Evolutionary conservation across 768 basidiomycete species (phyloP).

Genomic region (Suillus alpinus): DNA sequence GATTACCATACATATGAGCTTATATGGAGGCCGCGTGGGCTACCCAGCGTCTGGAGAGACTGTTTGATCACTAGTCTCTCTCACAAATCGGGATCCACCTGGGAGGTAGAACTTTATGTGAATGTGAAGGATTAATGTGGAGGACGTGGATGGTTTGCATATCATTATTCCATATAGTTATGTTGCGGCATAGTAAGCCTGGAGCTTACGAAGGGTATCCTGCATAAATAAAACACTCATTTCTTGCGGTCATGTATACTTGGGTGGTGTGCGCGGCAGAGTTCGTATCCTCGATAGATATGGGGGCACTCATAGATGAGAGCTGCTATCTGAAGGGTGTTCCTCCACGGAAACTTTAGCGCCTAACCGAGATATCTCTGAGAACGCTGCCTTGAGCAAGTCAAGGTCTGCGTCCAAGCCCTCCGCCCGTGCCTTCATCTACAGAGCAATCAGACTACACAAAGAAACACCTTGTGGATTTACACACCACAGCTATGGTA

Average conservation of each 20-base stretch:
- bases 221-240: neutral
- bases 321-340: neutral
- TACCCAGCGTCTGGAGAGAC: slow-evolving; percentile 25
- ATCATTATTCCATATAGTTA: slow-evolving; percentile 6
- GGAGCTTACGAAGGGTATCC: slow-evolving; percentile 8
- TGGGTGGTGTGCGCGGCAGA: neutral
- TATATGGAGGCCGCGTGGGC: slow-evolving; percentile 16
- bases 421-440: slow-evolving; percentile 91
- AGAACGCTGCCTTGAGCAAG: slow-evolving; percentile 74
- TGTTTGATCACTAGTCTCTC: slow-evolving; percentile 38
- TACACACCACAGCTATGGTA: slow-evolving; percentile 78
- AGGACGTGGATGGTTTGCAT: neutral
- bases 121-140: slow-evolving; percentile 11
- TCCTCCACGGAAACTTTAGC: slow-evolving; percentile 61
- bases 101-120: slow-evolving; percentile 43
- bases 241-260: neutral
- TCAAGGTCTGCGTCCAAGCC: slow-evolving; percentile 83
- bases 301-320: neutral
- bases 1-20: slow-evolving; percentile 40
- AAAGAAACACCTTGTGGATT: neutral
- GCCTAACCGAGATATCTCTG: slow-evolving; percentile 79
- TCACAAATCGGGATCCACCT: slow-evolving; percentile 39
- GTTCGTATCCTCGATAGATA: neutral
- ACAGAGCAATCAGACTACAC: slow-evolving; percentile 5
- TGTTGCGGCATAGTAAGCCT: slow-evolving; percentile 13